A percentile compares a stretch with the other conserved stretches of the same genome.
Conservation (phyloP, 2,329 filamentous ascomycete genomes). For the Akanthomyces muscarius region DNA sequence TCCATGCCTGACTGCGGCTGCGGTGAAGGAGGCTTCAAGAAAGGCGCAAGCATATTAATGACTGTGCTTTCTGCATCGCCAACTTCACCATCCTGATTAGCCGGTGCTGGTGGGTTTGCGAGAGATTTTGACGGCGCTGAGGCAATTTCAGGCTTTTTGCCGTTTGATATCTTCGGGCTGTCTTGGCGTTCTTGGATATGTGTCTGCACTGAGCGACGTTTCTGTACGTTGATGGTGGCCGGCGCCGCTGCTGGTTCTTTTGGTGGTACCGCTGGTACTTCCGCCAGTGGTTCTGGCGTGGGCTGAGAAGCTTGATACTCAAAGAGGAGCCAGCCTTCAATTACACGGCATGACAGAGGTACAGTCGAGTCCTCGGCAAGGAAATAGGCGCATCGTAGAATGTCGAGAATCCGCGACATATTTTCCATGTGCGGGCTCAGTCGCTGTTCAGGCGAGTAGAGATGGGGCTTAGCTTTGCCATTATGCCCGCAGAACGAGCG, state of each 20-base stretch:
- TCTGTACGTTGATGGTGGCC: constrained; percentile 4
- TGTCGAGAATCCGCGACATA: constrained; percentile 46
- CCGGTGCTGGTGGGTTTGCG: not conserved
- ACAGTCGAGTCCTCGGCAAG: constrained; percentile 39
- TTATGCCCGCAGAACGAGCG: constrained; percentile 34
- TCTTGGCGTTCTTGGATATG: not conserved
- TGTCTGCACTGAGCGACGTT: constrained; percentile 5
- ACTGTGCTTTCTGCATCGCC: constrained; percentile 38
- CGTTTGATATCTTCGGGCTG: not conserved
- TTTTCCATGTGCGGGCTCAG: constrained; percentile 34
- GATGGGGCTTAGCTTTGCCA: constrained; percentile 38
- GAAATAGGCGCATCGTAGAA: constrained; percentile 46
- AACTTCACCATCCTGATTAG: constrained; percentile 22
- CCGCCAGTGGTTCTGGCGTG: not conserved
- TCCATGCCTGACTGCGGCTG: constrained; percentile 32
- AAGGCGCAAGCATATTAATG: constrained; percentile 46
- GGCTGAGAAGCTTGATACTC: constrained; percentile 25
- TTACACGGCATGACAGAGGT: constrained; percentile 33
- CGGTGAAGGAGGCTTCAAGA: constrained; percentile 44
- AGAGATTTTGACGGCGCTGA: not conserved
- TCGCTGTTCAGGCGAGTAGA: constrained; percentile 30
- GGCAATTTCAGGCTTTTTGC: not conserved
- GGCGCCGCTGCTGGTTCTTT: not conserved
- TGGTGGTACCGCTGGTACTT: not conserved
- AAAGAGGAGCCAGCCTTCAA: constrained; percentile 30